Percentiles rank a stretch among this genome's conserved stretches.
Evolutionary conservation across 345 rosid genomes (phyloP).

Genomic region (Firmiana major): DNA sequence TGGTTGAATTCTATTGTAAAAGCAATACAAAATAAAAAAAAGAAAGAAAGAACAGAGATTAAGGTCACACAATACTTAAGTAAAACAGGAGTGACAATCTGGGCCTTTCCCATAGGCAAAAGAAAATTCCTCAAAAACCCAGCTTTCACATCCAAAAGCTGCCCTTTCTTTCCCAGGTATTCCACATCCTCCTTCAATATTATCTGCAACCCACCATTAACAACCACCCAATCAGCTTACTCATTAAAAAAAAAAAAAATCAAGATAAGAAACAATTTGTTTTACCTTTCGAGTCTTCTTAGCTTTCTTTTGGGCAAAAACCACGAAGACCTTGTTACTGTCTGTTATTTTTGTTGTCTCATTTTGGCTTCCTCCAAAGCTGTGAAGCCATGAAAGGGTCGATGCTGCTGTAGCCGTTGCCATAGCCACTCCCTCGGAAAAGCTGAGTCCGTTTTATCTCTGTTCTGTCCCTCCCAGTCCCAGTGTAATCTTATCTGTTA

Average conservation of each 20-base stretch:
- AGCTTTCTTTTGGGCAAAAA: conserved; percentile 71
- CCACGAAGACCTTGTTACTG: conserved; percentile 30
- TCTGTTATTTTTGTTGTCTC: conserved; percentile 40
- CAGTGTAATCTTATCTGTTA: conserved; percentile 8
- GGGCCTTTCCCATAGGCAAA: conserved; percentile 76
- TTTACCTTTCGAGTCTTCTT: conserved; percentile 71
- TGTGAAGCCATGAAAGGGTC: conserved; percentile 50
- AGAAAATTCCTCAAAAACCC: conserved; percentile 88
- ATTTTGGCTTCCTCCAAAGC: conserved; percentile 35
- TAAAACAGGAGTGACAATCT: conserved; percentile 67
- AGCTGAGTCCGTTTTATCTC: neutral
- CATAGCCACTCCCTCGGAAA: neutral
- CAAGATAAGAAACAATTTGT: neutral
- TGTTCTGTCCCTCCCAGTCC: neutral
- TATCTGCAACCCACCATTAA: conserved; percentile 39
- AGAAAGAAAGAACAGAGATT: neutral
- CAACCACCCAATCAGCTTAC: conserved; percentile 10
- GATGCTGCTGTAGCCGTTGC: conserved; percentile 41
- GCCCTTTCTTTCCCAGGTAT: conserved; percentile 71
- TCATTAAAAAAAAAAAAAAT: neutral
- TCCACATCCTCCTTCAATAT: conserved; percentile 83
- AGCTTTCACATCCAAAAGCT: conserved; percentile 77
- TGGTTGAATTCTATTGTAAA: neutral
- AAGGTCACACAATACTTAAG: conserved; percentile 56
- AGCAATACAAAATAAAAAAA: conserved; percentile 6